Evolutionary conservation across 2,329 filamentous ascomycete genomes (phyloP).

Genomic region (Lasiodiplodia sp.): DNA sequence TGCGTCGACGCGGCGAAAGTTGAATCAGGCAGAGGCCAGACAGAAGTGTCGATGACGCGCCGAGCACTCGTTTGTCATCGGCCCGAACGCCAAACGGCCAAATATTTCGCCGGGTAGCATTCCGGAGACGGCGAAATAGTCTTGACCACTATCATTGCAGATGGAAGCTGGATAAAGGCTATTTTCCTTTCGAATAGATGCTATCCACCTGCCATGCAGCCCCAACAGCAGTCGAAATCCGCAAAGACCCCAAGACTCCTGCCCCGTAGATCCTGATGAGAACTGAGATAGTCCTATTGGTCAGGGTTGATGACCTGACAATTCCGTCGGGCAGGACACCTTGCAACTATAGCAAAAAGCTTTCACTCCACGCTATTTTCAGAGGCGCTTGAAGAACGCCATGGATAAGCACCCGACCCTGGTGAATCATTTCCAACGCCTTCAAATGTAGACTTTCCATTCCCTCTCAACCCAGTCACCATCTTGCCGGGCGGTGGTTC

Average conservation of each 20-base stretch:
- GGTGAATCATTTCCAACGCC: not conserved
- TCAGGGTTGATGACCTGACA: not conserved
- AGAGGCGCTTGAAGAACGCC: not conserved
- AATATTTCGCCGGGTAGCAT: conserved; percentile 12
- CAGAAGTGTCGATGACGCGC: conserved; percentile 22
- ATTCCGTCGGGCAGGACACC: not conserved
- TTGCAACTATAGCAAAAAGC: not conserved
- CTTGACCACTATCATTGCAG: not conserved
- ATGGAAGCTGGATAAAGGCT: not conserved
- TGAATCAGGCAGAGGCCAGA: not conserved
- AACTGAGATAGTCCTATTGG: conserved; percentile 18
- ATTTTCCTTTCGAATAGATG: too few species aligned
- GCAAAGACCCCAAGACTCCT: not conserved
- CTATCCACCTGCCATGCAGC: too few species aligned
- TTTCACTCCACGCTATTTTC: conserved; percentile 10
- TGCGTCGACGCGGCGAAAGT: not conserved
- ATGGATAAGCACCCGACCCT: not conserved
- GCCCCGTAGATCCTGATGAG: not conserved
- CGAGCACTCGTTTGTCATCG: not conserved
- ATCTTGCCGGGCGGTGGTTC: not conserved
- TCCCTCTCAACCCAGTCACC: not conserved
- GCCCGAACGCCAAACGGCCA: conserved; percentile 11
- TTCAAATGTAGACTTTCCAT: not conserved
- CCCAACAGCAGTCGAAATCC: not conserved
- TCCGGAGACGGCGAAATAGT: not conserved